Evolutionary conservation across 345 rosid species (phyloP), one percentile per base, ranked within the genome.

Genomic region (Pistacia vera): DNA sequence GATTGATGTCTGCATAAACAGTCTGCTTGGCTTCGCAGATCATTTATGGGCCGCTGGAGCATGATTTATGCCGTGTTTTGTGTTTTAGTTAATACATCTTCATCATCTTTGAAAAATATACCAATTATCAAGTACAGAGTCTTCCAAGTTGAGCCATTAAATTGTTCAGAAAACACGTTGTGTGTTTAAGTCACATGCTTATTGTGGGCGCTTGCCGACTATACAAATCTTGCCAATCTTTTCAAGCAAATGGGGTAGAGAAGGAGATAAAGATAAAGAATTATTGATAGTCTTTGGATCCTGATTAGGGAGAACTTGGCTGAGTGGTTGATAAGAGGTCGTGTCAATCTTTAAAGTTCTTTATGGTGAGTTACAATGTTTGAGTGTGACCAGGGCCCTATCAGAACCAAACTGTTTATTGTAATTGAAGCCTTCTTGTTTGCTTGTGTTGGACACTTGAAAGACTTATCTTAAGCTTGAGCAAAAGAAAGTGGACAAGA

Each of bases 301-400:
- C 25, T 48, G 2, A 44, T 25, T 0, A 25, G 6, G 46, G 38
- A 30, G 46, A 63, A 38, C 13, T 65, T 4, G 22, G 22, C 22
- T 71, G 60, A 68, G 62, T 22, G 79, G 70, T 72, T 80, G 86
- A 85, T 87, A 78, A 66, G 35, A 76, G 57, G 88, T 89, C 88
- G 68, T 82, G 20, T 86, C 88, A 80, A 71, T 78, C 80, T 70
- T 76, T 79, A 75, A 85, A 66, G 41, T 46, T 63, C 63, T 74
- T 76, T 72, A 69, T 81, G 71, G 68, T 73, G 75, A 72, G 79
- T 38, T 79, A 55, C 77, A 64, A 66, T 66, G 67, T 49, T 74
- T 54, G 76, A 74, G 81, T 41, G 79, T 78, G 72, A 52, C 18
- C 52, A 74, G 79, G 86, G 73, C 83, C 90, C 86, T 79, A 79